These are phyloP conservation scores for Cercospora beticola DNA, from an alignment of 2,329 filamentous ascomycete genomes.

Conservation along the genomic window DNA sequence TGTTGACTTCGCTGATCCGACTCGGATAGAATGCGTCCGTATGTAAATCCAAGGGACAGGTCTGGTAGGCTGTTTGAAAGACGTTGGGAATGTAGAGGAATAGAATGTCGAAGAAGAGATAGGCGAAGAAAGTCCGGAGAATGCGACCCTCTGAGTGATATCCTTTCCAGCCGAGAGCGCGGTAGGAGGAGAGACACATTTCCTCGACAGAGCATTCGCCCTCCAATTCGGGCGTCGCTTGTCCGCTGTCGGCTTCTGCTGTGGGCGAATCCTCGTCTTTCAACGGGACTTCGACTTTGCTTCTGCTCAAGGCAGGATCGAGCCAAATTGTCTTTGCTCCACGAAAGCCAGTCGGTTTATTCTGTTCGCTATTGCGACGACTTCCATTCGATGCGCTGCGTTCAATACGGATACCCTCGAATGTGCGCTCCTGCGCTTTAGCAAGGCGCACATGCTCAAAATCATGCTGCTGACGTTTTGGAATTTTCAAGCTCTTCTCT, in stretches of 20 bases:
- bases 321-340: conserved; percentile 83
- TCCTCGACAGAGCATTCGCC: conserved; percentile 84
- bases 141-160: conserved; percentile 93
- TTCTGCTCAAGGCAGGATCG: conserved; percentile 52
- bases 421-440: conserved; percentile 70
- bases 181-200: conserved; percentile 90
- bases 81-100: conserved; percentile 95
- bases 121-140: conserved; percentile 76
- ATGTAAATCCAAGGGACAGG: conserved; percentile 86
- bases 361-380: conserved; percentile 37
- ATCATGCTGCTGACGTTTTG: conserved; percentile 84
- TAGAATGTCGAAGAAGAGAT: conserved; percentile 89
- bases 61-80: conserved; percentile 94
- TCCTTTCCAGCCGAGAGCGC: conserved; percentile 82
- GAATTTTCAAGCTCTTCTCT: conserved; percentile 78
- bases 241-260: conserved; percentile 4
- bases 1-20: conserved; percentile 85
- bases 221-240: conserved; percentile 34
- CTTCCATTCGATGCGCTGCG: conserved; percentile 25
- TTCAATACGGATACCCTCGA: conserved; percentile 74
- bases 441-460: conserved; percentile 81
- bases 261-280: neutral
- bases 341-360: conserved; percentile 35
- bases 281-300: neutral
- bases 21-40: conserved; percentile 89